phyloP scores from a whole-genome alignment of 371 early-diverging fungal species.

The Mortierella sp. region DNA sequence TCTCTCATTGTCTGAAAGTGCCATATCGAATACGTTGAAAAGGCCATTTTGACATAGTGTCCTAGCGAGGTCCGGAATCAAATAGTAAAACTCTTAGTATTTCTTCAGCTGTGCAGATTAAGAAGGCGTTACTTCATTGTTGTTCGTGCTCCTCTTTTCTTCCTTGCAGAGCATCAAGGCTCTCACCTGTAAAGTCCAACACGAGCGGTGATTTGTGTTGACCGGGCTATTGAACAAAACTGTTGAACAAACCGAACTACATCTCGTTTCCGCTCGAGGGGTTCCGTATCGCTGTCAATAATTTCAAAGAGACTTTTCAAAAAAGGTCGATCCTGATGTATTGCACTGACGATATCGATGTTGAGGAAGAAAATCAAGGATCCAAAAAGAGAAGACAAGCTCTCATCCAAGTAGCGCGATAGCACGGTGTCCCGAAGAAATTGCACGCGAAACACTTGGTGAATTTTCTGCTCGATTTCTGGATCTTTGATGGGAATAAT shows the following conservation, averaged over 20 bases:
- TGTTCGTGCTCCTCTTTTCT: not conserved
- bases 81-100: not conserved
- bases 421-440: slow-evolving; percentile 89
- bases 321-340: slow-evolving; percentile 75
- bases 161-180: not conserved
- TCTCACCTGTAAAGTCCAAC: slow-evolving; percentile 65
- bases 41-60: slow-evolving; percentile 80
- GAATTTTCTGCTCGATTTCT: slow-evolving; percentile 76
- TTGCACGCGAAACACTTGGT: slow-evolving; percentile 84
- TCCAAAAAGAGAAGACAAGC: slow-evolving; percentile 71
- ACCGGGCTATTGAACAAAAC: slow-evolving; percentile 77
- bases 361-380: slow-evolving; percentile 83
- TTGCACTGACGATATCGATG: slow-evolving; percentile 79
- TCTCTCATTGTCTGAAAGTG: slow-evolving; percentile 66
- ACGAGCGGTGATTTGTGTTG: slow-evolving; percentile 70
- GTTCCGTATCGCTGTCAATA: slow-evolving; percentile 62
- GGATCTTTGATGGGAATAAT: slow-evolving; percentile 81
- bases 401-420: slow-evolving; percentile 78
- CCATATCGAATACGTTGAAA: slow-evolving; percentile 77
- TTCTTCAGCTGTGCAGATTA: no score
- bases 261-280: slow-evolving; percentile 67
- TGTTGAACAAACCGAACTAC: slow-evolving; percentile 83
- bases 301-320: slow-evolving; percentile 77
- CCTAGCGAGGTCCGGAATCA: slow-evolving; percentile 45
- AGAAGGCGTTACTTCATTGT: no score